Evolutionary conservation across 331 rosid genomes (phyloP).

Genomic region (Spiraea crenata): DNA sequence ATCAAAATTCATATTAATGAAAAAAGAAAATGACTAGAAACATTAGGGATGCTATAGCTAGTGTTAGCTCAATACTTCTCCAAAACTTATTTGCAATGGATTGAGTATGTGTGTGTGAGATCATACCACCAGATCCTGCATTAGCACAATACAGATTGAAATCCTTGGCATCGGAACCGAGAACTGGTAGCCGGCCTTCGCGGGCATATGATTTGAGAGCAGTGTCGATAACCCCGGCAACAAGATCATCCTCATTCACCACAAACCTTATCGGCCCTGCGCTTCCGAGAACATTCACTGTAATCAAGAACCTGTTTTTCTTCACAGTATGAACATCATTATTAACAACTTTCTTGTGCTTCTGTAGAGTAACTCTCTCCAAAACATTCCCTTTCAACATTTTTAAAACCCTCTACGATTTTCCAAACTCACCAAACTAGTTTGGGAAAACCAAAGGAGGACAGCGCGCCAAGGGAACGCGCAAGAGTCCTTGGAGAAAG

Average conservation of each 20-base stretch:
- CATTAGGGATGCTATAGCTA: too few relatives aligned
- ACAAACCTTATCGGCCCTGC: constrained; percentile 69
- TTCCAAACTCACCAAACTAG: constrained; percentile 29
- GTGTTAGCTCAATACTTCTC: too few relatives aligned
- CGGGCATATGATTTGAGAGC: constrained; percentile 57
- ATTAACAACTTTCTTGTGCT: constrained; percentile 28
- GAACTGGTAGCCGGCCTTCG: constrained; percentile 57
- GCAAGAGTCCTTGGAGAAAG: constrained; percentile 10
- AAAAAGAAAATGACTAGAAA: too few relatives aligned
- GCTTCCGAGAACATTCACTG: constrained; percentile 58
- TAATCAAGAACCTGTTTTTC: constrained; percentile 48
- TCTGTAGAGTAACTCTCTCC: constrained; percentile 22
- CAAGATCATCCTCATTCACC: constrained; percentile 51
- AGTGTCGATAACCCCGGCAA: constrained; percentile 45
- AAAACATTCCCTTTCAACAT: constrained; percentile 26
- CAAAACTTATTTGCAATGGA: background rate
- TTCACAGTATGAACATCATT: background rate
- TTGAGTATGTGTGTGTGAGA: background rate
- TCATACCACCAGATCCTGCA: constrained; percentile 48
- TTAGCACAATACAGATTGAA: constrained; percentile 54
- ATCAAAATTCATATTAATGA: too few relatives aligned
- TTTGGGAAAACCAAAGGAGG: constrained; percentile 33
- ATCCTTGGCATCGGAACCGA: constrained; percentile 44
- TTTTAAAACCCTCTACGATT: background rate
- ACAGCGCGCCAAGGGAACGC: constrained; percentile 19